Percentiles rank a stretch among this genome's conserved stretches.
These are phyloP conservation scores for Sugiyamaella smithiae DNA, from an alignment of 805 yeast species.

Conservation along the genomic window DNA sequence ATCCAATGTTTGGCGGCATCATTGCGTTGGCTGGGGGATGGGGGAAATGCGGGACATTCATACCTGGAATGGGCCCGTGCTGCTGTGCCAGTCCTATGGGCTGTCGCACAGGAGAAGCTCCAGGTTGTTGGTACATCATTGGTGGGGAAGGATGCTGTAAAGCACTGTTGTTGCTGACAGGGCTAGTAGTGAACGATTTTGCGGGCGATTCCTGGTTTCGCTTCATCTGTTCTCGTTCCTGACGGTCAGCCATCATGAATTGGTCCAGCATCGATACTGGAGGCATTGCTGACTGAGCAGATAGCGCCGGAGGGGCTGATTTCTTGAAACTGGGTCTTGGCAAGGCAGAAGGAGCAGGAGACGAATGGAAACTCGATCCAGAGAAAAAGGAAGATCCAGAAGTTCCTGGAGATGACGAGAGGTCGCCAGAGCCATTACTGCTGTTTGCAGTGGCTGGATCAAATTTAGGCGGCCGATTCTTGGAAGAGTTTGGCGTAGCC, in stretches of 20 bases:
- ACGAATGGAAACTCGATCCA: constrained; percentile 29
- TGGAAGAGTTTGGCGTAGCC: neutral
- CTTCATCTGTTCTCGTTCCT: constrained; percentile 17
- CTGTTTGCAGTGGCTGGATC: neutral
- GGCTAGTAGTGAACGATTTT: neutral
- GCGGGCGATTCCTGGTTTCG: constrained; percentile 3
- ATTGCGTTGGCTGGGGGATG: constrained; percentile 7
- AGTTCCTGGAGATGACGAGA: neutral
- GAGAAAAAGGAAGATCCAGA: constrained; percentile 21
- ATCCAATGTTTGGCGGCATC: neutral
- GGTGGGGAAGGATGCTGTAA: neutral
- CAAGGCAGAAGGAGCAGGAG: constrained; percentile 30
- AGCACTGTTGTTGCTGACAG: neutral
- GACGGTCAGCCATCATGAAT: constrained; percentile 24
- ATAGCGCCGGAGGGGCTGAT: constrained; percentile 13
- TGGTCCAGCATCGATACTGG: constrained; percentile 23
- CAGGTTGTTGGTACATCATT: neutral
- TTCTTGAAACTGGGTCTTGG: constrained; percentile 28
- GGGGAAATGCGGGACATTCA: constrained; percentile 12
- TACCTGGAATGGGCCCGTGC: constrained; percentile 8
- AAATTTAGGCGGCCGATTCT: neutral
- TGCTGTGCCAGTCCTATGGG: constrained; percentile 6
- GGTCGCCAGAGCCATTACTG: neutral
- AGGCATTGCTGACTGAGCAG: constrained; percentile 9
- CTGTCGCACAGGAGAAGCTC: constrained; percentile 5